Conservation (phyloP, 2,329 filamentous ascomycete genomes). For the Alternaria novae-zelandiae region DNA sequence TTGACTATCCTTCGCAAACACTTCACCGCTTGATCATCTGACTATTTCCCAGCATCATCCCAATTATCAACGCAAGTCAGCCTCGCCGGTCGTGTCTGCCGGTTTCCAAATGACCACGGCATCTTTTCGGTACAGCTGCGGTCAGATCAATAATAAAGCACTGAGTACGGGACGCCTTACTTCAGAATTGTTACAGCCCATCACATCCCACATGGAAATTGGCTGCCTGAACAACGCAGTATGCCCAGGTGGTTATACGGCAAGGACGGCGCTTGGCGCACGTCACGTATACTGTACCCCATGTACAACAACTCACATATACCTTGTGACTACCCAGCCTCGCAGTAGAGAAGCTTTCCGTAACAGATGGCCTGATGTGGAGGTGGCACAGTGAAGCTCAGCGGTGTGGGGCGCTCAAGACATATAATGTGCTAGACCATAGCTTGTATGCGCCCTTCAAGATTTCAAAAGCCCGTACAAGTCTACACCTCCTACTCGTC, state of each 20-base stretch:
- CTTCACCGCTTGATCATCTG: not conserved
- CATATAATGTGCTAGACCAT: not conserved
- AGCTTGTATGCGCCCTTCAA: not conserved
- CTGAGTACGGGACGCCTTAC: not conserved
- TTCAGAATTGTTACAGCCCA: not conserved
- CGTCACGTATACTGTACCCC: not conserved
- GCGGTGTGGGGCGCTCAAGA: not conserved
- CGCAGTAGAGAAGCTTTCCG: not conserved
- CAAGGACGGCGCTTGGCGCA: not conserved
- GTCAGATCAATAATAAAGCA: not conserved
- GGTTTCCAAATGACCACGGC: not conserved
- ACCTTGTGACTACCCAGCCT: not conserved
- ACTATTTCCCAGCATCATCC: not conserved
- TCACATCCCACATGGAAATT: not conserved
- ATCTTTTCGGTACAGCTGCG: not conserved
- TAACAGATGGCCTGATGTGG: not conserved
- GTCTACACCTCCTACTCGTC: too few species aligned
- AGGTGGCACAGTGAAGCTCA: not conserved
- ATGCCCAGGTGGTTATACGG: not conserved
- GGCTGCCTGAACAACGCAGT: not conserved
- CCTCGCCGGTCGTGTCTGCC: not conserved
- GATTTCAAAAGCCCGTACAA: rapidly evolving
- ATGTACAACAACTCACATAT: not conserved
- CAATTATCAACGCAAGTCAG: not conserved
- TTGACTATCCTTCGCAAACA: not conserved